These are phyloP conservation scores for Penicillium robsamsonii DNA, from an alignment of 495 filamentous ascomycete species.

Conservation along the genomic window DNA sequence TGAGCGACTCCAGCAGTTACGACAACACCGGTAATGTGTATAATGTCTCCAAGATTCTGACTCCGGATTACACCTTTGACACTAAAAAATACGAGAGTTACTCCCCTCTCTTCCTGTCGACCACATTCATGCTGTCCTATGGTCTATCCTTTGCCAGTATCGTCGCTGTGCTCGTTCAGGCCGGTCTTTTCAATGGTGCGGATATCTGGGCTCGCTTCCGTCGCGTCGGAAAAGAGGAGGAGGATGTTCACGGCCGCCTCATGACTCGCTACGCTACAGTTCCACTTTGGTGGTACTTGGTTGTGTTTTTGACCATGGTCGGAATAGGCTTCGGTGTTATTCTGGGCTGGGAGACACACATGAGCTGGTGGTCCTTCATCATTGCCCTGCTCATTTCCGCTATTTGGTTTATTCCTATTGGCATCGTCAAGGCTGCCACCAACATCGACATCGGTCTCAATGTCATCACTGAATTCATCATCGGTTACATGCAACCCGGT, in stretches of 20 bases:
- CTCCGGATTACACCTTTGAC: constrained; percentile 54
- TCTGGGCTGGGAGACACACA: constrained; percentile 50
- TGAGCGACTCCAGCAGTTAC: constrained; percentile 54
- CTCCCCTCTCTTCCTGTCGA: constrained; percentile 61
- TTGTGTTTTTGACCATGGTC: constrained; percentile 47
- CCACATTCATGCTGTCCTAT: constrained; percentile 57
- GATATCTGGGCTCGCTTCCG: constrained; percentile 54
- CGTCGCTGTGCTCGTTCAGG: constrained; percentile 54
- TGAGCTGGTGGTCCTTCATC: constrained; percentile 55
- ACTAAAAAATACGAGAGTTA: constrained; percentile 51
- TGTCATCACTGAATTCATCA: constrained; percentile 61
- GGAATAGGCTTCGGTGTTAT: constrained; percentile 52
- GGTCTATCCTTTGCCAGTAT: constrained; percentile 61
- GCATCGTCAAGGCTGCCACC: constrained; percentile 53
- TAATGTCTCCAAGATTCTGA: constrained; percentile 53
- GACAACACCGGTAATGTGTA: constrained; percentile 55
- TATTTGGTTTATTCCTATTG: constrained; percentile 53
- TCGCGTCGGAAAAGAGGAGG: constrained; percentile 52
- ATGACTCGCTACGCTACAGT: constrained; percentile 59
- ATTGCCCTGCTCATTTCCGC: constrained; percentile 48
- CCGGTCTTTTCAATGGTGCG: constrained; percentile 53
- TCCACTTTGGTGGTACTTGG: constrained; percentile 63
- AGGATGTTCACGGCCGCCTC: constrained; percentile 63
- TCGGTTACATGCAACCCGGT: constrained; percentile 63
- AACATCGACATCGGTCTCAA: constrained; percentile 56